Conservation (phyloP, 179 eudicot species). For the Heliamphora ciliata region DNA sequence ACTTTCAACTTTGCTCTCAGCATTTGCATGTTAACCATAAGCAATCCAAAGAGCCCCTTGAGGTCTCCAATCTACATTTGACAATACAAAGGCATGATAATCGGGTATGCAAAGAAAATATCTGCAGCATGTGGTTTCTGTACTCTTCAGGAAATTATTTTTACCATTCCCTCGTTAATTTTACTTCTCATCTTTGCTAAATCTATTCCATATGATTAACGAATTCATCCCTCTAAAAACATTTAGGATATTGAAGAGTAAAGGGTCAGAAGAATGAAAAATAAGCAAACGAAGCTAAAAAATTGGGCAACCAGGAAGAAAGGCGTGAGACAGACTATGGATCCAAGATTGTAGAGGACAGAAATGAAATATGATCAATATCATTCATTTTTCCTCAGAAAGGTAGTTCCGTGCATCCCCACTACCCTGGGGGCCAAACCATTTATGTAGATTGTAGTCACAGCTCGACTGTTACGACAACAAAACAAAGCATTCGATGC, state of each 20-base stretch:
- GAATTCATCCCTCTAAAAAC: background rate
- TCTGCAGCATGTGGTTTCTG: background rate
- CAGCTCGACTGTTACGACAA: no score
- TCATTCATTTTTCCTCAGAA: background rate
- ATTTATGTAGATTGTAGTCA: no score
- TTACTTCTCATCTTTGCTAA: background rate
- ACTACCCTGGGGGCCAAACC: no score
- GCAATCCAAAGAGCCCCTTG: constrained; percentile 72
- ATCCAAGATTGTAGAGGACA: background rate
- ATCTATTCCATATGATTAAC: background rate
- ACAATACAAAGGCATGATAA: background rate
- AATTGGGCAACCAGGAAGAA: background rate
- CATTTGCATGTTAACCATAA: constrained; percentile 58
- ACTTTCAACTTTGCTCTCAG: constrained; percentile 77
- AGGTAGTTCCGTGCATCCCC: no score
- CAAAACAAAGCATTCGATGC: no score
- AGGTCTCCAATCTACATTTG: constrained; percentile 78
- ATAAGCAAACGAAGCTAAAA: background rate
- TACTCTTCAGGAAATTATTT: background rate
- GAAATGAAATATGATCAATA: background rate
- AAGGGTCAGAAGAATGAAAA: background rate
- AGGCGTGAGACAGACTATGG: background rate
- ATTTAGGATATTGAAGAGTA: background rate
- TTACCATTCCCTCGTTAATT: background rate
- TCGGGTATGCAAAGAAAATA: background rate